These are phyloP conservation scores for Iris macrosiphon DNA, from an alignment of 106 monocot genomes.

Conservation along the genomic window DNA sequence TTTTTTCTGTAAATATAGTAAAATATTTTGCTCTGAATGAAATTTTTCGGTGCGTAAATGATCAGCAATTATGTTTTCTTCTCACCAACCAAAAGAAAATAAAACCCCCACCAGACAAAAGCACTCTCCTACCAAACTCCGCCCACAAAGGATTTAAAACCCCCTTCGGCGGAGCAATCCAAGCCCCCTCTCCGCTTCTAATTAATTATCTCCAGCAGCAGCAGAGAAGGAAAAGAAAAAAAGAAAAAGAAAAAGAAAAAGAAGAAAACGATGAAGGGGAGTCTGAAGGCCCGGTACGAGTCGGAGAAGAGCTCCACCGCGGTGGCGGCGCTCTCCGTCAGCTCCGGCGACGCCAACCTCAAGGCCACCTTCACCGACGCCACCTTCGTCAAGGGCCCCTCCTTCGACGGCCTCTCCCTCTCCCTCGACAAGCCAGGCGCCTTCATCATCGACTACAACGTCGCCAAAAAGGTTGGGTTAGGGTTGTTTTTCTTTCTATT, in stretches of 20 bases:
- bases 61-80: too few species aligned
- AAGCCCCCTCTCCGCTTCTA: background rate
- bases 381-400: constrained; percentile 63
- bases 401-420: constrained; percentile 58
- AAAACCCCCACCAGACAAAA: too few species aligned
- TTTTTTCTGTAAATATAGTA: too few species aligned
- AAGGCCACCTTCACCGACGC: constrained; percentile 69
- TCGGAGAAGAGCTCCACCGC: constrained; percentile 37
- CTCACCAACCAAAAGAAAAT: too few species aligned
- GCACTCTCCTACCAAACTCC: too few species aligned
- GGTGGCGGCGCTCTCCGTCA: constrained; percentile 20
- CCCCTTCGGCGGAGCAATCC: background rate
- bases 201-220: background rate
- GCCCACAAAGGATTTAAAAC: background rate
- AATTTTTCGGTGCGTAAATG: too few species aligned
- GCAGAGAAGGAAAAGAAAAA: too few species aligned
- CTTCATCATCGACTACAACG: constrained; percentile 75
- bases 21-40: too few species aligned
- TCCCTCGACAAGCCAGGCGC: constrained; percentile 75
- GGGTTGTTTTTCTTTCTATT: too few species aligned
- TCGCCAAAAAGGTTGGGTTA: constrained; percentile 40
- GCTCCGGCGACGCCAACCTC: constrained; percentile 52
- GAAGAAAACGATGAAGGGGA: constrained; percentile 47
- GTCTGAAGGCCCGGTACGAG: constrained; percentile 65
- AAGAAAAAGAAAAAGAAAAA: background rate